Conservation (phyloP, 306 rosid genomes). For the Mimosa bimucronata region DNA sequence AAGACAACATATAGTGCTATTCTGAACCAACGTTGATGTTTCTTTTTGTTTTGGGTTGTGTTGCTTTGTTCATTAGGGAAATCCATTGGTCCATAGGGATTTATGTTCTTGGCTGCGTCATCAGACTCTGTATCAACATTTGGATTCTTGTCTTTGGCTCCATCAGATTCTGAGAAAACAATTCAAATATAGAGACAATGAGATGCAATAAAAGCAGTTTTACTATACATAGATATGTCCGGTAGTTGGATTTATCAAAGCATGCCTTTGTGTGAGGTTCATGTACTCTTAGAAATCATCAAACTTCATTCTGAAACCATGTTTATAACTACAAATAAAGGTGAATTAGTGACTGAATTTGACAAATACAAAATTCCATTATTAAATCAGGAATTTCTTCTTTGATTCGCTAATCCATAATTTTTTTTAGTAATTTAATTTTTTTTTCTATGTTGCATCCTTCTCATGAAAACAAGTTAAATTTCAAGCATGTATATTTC, state of each 20-base stretch:
- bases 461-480: neutral
- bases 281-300: neutral
- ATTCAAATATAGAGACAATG: neutral
- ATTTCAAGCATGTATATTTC: neutral
- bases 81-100: neutral
- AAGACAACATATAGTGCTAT: constrained; percentile 25
- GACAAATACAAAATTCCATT: no score
- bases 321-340: no score
- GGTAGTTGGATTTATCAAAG: neutral
- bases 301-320: neutral
- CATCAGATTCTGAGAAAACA: constrained; percentile 12
- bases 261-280: neutral
- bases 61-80: neutral
- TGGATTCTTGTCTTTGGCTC: constrained; percentile 24
- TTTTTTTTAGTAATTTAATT: no score
- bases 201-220: neutral
- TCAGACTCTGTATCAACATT: neutral
- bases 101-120: constrained; percentile 20
- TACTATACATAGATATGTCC: neutral
- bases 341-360: no score
- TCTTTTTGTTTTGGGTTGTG: neutral
- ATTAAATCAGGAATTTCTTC: no score
- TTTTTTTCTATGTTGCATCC: neutral
- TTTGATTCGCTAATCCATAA: no score
- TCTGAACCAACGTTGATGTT: constrained; percentile 38